Conservation (phyloP, 2,329 filamentous ascomycete genomes). For the Epichloe typhina region DNA sequence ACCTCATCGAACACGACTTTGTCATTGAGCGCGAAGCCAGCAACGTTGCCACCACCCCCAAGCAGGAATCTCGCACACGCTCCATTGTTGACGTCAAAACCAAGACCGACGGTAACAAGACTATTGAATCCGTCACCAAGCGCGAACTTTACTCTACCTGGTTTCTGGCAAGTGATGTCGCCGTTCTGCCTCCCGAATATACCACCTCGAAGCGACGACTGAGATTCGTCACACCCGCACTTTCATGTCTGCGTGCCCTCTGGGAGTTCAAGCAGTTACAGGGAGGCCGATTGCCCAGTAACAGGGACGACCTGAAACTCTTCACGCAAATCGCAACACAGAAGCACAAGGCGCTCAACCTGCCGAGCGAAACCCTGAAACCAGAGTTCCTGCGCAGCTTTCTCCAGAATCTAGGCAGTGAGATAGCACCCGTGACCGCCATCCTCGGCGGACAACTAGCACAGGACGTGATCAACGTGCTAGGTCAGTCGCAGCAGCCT, state of each 20-base stretch:
- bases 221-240: conserved; percentile 65
- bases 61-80: conserved; percentile 64
- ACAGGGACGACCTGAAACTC: conserved; percentile 52
- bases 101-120: conserved; percentile 54
- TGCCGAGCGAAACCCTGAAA: conserved; percentile 53
- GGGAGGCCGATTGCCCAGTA: conserved; percentile 38
- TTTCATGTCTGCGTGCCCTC: conserved; percentile 76
- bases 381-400: conserved; percentile 71
- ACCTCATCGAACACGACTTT: conserved; percentile 82
- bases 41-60: conserved; percentile 56
- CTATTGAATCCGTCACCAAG: conserved; percentile 79
- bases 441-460: conserved; percentile 83
- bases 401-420: conserved; percentile 70
- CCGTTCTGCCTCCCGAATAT: conserved; percentile 57
- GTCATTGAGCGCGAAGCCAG: conserved; percentile 74
- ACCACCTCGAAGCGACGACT: conserved; percentile 52
- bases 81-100: conserved; percentile 59
- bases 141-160: conserved; percentile 82
- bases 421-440: conserved; percentile 76
- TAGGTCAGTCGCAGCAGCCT: conserved; percentile 82
- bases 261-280: conserved; percentile 63
- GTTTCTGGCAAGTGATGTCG: conserved; percentile 66
- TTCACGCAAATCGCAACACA: conserved; percentile 70
- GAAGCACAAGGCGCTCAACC: conserved; percentile 61
- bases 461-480: conserved; percentile 94